Evolutionary conservation across 768 basidiomycete genomes (phyloP), one percentile per base, ranked within the genome.

Genomic region (Phlebiopsis gigantea): DNA sequence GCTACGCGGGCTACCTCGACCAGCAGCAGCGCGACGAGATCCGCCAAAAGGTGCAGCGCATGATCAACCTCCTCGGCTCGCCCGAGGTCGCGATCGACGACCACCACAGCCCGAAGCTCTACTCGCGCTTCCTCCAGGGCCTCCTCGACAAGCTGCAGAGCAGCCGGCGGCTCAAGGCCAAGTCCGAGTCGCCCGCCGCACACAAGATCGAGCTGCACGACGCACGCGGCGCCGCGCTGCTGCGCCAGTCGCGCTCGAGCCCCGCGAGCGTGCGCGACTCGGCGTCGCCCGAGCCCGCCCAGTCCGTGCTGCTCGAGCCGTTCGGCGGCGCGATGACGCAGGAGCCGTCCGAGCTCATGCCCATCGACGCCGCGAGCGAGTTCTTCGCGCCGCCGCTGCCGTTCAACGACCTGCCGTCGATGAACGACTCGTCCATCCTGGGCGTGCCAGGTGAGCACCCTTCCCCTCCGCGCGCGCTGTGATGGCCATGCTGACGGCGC

Each of bases 41-140:
- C 55, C 80, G 81, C 21, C 66, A 69, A 0, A 73, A 83, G 22
- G 87, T 93, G 0, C 81, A 85, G 64, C 76, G 77, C 55, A 82
- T 87, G 57, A 78, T 87, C 46, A 77, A 87, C 58, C 76, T 90
- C 1, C 77, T 93, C 4, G 79, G 80, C 2, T 82, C 84, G 0
- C 79, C 86, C 5, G 83, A 85, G 54, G 80, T 93, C 17, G 84
- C 85, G 19, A 78, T 93, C 57, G 91, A 93, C 69, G 85, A 88
- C 25, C 83, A 84, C 17, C 90, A 93, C 65, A 88, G 87, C 0
- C 90, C 90, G 1, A 87, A 83, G 66, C 73, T 92, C 5, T 92
- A 90, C 68, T 82, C 90, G 0, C 84, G 82, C 47, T 93, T 93
- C 79, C 75, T 93, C 46, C 80, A 81, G 44, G 82, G 84, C 31